These are phyloP conservation scores for Pisolithus microcarpus DNA, from an alignment of 768 basidiomycete species.

Conservation along the genomic window DNA sequence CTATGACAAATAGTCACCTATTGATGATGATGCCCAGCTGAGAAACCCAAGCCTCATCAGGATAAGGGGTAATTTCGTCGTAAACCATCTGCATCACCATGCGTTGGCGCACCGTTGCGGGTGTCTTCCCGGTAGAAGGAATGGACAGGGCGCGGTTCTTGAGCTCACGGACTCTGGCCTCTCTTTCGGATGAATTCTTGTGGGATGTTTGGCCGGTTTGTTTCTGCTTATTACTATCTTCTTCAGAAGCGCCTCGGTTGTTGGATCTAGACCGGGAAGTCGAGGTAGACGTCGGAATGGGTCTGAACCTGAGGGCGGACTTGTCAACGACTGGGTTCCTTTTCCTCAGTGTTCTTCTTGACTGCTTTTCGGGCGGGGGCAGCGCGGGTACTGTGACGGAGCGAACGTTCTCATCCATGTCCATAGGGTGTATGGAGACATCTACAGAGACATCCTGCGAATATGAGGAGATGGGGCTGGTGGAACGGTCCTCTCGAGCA, in stretches of 20 bases:
- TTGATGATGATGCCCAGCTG: constrained; percentile 51
- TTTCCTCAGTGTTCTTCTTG: constrained; percentile 24
- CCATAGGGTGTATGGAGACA: constrained; percentile 17
- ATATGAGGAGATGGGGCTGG: constrained; percentile 26
- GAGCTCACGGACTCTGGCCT: constrained; percentile 24
- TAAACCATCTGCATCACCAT: constrained; percentile 57
- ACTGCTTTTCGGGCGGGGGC: constrained; percentile 13
- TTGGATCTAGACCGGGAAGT: constrained; percentile 19
- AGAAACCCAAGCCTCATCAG: constrained; percentile 54
- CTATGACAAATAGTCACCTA: constrained; percentile 30
- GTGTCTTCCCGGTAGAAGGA: constrained; percentile 35
- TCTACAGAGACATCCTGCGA: constrained; percentile 29
- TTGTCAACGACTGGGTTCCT: constrained; percentile 17
- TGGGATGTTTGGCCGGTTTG: constrained; percentile 13
- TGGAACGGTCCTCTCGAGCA: constrained; percentile 23
- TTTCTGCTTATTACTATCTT: constrained; percentile 23
- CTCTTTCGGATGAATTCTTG: constrained; percentile 24
- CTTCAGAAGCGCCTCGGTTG: constrained; percentile 19
- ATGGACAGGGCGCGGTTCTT: constrained; percentile 26
- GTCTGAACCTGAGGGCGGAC: constrained; percentile 20
- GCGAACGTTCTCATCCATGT: constrained; percentile 15
- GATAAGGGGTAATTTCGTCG: constrained; percentile 60
- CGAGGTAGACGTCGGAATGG: constrained; percentile 15
- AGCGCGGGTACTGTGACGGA: constrained; percentile 24
- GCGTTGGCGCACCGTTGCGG: constrained; percentile 48